Conservation (phyloP, 106 monocot genomes). For the Triglochin maritima region DNA sequence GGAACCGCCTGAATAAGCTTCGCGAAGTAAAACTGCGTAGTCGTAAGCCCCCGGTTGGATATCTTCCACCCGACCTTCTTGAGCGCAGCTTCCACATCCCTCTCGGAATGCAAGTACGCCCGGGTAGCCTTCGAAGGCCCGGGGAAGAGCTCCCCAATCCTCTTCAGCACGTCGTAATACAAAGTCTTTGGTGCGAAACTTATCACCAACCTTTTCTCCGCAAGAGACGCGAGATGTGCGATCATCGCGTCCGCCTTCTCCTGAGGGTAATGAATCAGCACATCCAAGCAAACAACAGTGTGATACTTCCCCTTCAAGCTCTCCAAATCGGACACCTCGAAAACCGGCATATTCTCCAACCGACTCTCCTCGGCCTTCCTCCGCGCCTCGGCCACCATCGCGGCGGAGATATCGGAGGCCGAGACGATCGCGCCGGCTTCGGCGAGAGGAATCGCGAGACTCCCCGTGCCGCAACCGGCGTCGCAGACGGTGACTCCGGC, state of each 20-base stretch:
- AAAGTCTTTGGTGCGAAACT: constrained; percentile 89
- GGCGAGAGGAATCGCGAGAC: constrained; percentile 82
- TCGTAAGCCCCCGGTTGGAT: constrained; percentile 37
- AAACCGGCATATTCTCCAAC: constrained; percentile 31
- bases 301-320: constrained; percentile 61
- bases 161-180: constrained; percentile 64
- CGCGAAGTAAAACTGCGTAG: constrained; percentile 92
- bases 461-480: constrained; percentile 95
- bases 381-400: constrained; percentile 82
- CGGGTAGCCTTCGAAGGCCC: constrained; percentile 94
- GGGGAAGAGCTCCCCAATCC: constrained; percentile 85
- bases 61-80: constrained; percentile 73
- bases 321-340: constrained; percentile 78
- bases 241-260: constrained; percentile 89
- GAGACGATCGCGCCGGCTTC: constrained; percentile 64
- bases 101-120: constrained; percentile 88
- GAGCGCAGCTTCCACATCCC: constrained; percentile 74
- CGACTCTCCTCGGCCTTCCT: constrained; percentile 33
- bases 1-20: constrained; percentile 79
- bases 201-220: constrained; percentile 56
- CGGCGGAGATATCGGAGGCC: constrained; percentile 77
- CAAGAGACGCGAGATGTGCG: constrained; percentile 72
- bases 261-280: constrained; percentile 89
- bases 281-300: constrained; percentile 85
- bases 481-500: constrained; percentile 80